Evolutionary conservation across 306 rosid genomes (phyloP).

Genomic region (Vigna nakashimae): DNA sequence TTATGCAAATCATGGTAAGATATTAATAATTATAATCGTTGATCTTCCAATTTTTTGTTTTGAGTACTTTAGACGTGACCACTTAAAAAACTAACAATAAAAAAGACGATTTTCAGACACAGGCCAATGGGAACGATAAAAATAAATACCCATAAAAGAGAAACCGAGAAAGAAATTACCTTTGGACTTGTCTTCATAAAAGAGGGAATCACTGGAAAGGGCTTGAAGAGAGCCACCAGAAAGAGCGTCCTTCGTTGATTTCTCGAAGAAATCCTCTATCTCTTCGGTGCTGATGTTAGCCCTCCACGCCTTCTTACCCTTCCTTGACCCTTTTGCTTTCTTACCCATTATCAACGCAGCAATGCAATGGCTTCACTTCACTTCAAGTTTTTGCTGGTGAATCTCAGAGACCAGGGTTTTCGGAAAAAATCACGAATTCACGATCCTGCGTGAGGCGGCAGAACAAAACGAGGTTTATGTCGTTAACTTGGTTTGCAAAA

Average conservation of each 20-base stretch:
- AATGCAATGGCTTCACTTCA: not conserved
- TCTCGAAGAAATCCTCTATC: conserved; percentile 73
- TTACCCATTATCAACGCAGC: conserved; percentile 11
- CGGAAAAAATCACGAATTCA: not conserved
- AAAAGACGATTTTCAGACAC: not conserved
- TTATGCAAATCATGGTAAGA: not conserved
- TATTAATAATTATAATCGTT: not conserved
- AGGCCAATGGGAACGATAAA: not conserved
- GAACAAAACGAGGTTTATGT: not conserved
- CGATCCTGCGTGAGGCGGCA: not conserved
- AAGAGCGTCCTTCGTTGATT: conserved; percentile 78
- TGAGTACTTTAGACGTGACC: not conserved
- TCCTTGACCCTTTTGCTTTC: conserved; percentile 71
- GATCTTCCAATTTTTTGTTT: not conserved
- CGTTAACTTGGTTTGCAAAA: not conserved
- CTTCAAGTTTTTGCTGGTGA: not conserved
- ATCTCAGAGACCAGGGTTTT: not conserved
- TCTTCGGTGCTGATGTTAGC: conserved; percentile 83
- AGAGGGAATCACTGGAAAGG: conserved; percentile 66
- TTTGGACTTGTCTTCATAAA: conserved; percentile 71
- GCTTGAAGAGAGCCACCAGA: conserved; percentile 72
- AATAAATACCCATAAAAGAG: not conserved
- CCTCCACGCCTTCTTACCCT: conserved; percentile 95
- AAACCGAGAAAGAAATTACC: conserved; percentile 41
- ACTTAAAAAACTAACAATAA: not conserved